phyloP scores from a whole-genome alignment of 495 filamentous ascomycete species.

The Amniculicola lignicola region DNA sequence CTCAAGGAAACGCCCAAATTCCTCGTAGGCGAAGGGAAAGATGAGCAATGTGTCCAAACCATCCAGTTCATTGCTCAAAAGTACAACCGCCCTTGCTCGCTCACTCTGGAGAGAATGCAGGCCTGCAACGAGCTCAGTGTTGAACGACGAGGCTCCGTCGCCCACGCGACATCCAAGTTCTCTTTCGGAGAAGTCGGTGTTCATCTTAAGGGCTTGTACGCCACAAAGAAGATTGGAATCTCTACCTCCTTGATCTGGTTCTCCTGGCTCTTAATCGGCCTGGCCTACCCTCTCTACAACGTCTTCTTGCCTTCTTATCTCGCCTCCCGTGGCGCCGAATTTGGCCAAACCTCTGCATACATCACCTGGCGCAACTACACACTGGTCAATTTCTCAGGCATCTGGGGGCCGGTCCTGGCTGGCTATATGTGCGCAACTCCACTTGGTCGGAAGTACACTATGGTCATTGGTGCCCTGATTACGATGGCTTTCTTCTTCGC shows the following conservation, averaged over 20 bases:
- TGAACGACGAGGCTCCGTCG: neutral
- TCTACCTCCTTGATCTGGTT: slow-evolving; percentile 66
- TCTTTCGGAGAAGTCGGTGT: slow-evolving; percentile 42
- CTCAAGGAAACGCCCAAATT: slow-evolving; percentile 72
- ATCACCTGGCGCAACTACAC: slow-evolving; percentile 71
- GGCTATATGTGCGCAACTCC: slow-evolving; percentile 59
- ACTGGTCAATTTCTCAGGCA: slow-evolving; percentile 60
- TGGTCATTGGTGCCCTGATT: slow-evolving; percentile 46
- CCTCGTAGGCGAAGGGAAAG: slow-evolving; percentile 61
- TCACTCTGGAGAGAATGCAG: slow-evolving; percentile 60
- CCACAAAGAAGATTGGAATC: slow-evolving; percentile 56
- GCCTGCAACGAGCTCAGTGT: slow-evolving; percentile 51
- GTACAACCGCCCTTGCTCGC: slow-evolving; percentile 60
- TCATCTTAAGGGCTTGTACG: slow-evolving; percentile 63
- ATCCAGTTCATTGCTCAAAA: slow-evolving; percentile 59
- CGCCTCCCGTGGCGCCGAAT: slow-evolving; percentile 46
- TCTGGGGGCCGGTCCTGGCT: slow-evolving; percentile 64
- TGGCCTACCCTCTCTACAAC: slow-evolving; percentile 59
- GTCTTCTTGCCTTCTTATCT: slow-evolving; percentile 51
- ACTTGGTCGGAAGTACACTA: slow-evolving; percentile 57
- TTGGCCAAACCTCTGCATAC: slow-evolving; percentile 49
- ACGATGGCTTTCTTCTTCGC: slow-evolving; percentile 66
- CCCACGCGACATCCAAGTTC: slow-evolving; percentile 39
- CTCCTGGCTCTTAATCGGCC: slow-evolving; percentile 66
- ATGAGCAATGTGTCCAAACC: slow-evolving; percentile 58